These are phyloP conservation scores for Kentomonas sorsogonicus DNA, from an alignment of 208 protist genomes.

Conservation along the genomic window DNA sequence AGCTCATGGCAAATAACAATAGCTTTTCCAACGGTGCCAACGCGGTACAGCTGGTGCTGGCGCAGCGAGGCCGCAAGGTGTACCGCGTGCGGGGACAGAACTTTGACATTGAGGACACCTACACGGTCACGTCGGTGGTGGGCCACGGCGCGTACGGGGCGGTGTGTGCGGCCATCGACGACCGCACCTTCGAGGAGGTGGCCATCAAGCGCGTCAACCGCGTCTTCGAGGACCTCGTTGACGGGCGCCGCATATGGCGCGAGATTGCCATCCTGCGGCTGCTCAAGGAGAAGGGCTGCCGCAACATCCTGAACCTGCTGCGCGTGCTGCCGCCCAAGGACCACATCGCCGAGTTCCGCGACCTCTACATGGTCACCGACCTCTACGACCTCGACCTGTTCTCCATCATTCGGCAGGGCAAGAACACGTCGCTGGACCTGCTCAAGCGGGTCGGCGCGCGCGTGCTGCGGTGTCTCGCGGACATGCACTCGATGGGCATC, in stretches of 20 bases:
- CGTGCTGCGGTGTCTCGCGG: constrained; percentile 92
- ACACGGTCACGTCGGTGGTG: constrained; percentile 81
- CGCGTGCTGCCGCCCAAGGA: constrained; percentile 70
- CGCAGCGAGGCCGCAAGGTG: constrained; percentile 75
- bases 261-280: constrained; percentile 93
- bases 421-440: constrained; percentile 60
- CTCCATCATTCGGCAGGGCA: constrained; percentile 53
- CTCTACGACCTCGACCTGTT: constrained; percentile 95
- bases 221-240: constrained; percentile 94
- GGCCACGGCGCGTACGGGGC: constrained; percentile 89
- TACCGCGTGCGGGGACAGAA: constrained; percentile 78
- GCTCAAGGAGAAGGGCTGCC: constrained; percentile 87
- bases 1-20: no score
- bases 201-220: constrained; percentile 97
- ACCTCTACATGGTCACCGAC: constrained; percentile 88
- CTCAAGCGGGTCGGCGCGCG: constrained; percentile 94
- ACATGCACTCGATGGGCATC: constrained; percentile 95
- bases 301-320: constrained; percentile 87
- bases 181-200: constrained; percentile 77
- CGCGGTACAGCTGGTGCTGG: constrained; percentile 63
- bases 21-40: constrained; percentile 37
- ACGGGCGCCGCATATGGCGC: constrained; percentile 95
- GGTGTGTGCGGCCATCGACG: constrained; percentile 80
- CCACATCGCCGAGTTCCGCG: constrained; percentile 62
- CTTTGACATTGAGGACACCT: constrained; percentile 86